Evolutionary conservation across 116 monocot species (phyloP), one percentile per base, ranked within the genome.

Genomic region (Cymodocea nodosa): DNA sequence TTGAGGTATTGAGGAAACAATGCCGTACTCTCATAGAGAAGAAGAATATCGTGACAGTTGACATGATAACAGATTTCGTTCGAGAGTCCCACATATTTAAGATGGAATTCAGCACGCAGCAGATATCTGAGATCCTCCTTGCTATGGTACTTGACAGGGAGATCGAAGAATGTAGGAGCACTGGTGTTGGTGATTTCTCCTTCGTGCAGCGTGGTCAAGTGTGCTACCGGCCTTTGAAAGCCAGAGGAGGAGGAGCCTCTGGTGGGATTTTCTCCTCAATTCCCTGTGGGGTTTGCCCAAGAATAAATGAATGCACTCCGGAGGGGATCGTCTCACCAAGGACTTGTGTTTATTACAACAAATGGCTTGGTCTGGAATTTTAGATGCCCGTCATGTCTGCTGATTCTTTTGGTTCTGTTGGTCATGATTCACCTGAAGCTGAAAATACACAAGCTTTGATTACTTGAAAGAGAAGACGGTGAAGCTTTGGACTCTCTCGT

Each of bases 281-380:
- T 23, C 91, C 88, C 15, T 97, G 97, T 60, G 91, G 85, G 3
- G 87, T 91, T 25, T 97, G 91, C 72, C 90, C 85, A 0, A 63
- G 85, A 71, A 73, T 91, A 24, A 61, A 65, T 3, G 91, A 91
- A 4, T 97, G 91, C 76, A 77, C 76, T 1, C 91, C 91, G 1
- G 88, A 88, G 60, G 97, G 97, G 17, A 64, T 78, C 36, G 86
- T 97, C 52, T 97, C 97, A 0, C 91, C 97, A 0, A 77, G 56
- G 22, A 97, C 64, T 18, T 91, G 97, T 58, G 82, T 70, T 23
- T 91, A 91, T 64, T 91, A 75, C 54, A 59, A 85, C 35, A 77
- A 80, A 59, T 97, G 91, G 91, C 85, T 97, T 15, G 23, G 13
- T 6, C 20, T 54, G 15, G 19, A 54, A 20, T 54, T 54, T 54